Base-by-base conservation (phyloP, 2,329 filamentous ascomycete genomes). In the Xylariaceae sp. region DNA sequence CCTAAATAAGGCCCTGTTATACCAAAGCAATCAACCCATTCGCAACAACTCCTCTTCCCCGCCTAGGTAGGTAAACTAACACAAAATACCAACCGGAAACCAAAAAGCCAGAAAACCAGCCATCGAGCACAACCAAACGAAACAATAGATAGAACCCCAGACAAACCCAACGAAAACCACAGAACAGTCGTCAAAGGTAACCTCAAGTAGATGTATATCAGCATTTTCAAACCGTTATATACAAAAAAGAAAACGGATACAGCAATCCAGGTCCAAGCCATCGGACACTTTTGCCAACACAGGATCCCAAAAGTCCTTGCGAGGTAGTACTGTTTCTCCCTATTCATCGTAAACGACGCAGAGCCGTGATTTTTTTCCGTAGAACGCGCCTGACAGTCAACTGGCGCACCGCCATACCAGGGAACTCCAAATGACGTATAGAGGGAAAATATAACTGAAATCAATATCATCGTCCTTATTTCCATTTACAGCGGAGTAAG, bases 201-300 rank as follows among this genome's bases (percentile, higher is more conserved):
- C 21, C 21, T 34, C 40, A 16, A 19, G 39, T n/a, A 3, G 37
- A 40, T 40, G 32, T 34, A 18, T 39, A n/a, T n/a, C n/a, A n/a
- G n/a, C n/a, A n/a, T n/a, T n/a, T n/a, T n/a, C 54, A 50, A 22
- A 49, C 56, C 45, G n/a, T 49, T 51, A 43, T 61, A 40, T 60
- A 62, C 59, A 55, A 37, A 53, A 19, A 40, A 32, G 53, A 46
- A 52, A 18, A 42, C 5, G 32, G 30, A 53, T 53, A 47, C 16
- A 54, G 18, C 13, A 26, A 41, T 13, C 19, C 41, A 16, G 32
- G 32, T 26, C 13, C 41, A 39, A 26, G 16, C n/a, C n/a, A n/a
- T n/a, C n/a, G n/a, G n/a, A n/a, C n/a, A 34, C n/a, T 37, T 29
- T 21, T 40, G 44, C 18, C 26, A 40, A 18, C 40, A 22, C 8